These are phyloP conservation scores for Hypoxylon sp. DNA, from an alignment of 2,329 filamentous ascomycete genomes.

Conservation along the genomic window DNA sequence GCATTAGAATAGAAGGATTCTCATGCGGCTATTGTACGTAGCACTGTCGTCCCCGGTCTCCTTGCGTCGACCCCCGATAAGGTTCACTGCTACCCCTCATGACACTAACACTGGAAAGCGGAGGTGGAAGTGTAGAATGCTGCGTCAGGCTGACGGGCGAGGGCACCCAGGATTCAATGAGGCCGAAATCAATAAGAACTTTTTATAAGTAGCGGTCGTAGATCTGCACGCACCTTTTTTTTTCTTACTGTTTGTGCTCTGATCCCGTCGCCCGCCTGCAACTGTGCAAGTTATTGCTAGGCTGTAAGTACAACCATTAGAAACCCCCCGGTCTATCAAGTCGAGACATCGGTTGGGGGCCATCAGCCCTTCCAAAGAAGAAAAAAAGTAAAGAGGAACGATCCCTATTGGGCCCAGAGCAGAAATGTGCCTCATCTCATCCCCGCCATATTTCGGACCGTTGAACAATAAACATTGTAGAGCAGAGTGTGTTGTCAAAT, in stretches of 20 bases:
- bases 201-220: constrained; percentile 23
- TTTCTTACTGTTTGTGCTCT: constrained; percentile 25
- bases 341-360: constrained; percentile 42
- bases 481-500: constrained; percentile 14
- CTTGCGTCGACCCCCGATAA: constrained; percentile 44
- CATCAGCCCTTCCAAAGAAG: constrained; percentile 20
- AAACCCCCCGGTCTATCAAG: constrained; percentile 26
- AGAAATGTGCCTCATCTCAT: constrained; percentile 15
- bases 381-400: constrained; percentile 22
- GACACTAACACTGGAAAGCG: constrained; percentile 45
- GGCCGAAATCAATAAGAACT: constrained; percentile 35
- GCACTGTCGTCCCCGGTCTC: constrained; percentile 32
- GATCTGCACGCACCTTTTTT: constrained; percentile 37
- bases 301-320: constrained; percentile 21
- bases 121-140: constrained; percentile 44
- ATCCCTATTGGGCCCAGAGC: constrained; percentile 26
- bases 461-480: constrained; percentile 17
- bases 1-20: constrained; percentile 37
- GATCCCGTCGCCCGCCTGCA: constrained; percentile 24
- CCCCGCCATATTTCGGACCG: constrained; percentile 24
- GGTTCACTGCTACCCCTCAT: constrained; percentile 46
- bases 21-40: constrained; percentile 44
- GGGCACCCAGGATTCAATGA: constrained; percentile 35
- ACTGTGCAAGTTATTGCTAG: constrained; percentile 10
- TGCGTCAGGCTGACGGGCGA: constrained; percentile 46